Conservation (phyloP, 768 basidiomycete species). For the Suillus brevipes region DNA sequence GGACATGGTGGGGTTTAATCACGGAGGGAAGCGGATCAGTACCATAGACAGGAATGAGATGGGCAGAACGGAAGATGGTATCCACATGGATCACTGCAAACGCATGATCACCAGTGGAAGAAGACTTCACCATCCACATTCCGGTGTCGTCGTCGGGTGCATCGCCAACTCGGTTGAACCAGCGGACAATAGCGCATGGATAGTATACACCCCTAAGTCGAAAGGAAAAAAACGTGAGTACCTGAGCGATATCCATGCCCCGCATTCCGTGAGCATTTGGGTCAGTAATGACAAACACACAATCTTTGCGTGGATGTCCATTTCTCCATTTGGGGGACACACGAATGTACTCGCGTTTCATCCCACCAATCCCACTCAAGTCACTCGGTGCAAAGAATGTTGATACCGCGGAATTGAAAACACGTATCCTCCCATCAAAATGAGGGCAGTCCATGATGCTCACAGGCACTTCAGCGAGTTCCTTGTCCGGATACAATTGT, state of each 20-base stretch:
- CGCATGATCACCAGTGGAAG: constrained; percentile 9
- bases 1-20: constrained; percentile 8
- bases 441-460: too few relatives aligned
- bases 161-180: constrained; percentile 18
- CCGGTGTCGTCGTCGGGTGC: constrained; percentile 20
- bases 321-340: too few relatives aligned
- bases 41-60: constrained; percentile 22
- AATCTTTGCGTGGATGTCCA: too few relatives aligned
- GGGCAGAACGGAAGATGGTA: constrained; percentile 6
- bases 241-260: constrained; percentile 13
- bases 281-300: too few relatives aligned
- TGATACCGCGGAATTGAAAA: too few relatives aligned
- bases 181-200: constrained; percentile 23
- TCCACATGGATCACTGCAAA: constrained; percentile 17
- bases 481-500: too few relatives aligned
- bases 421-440: too few relatives aligned
- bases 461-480: too few relatives aligned
- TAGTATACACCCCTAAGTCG: constrained; percentile 12
- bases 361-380: too few relatives aligned
- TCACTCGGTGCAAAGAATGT: too few relatives aligned
- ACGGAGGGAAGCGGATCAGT: constrained; percentile 18
- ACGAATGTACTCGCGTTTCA: too few relatives aligned
- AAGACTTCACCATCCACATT: constrained; percentile 23
- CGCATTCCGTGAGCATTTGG: too few relatives aligned
- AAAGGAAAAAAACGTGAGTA: constrained; percentile 24